Percentiles rank a stretch among this genome's conserved stretches.
Evolutionary conservation across 768 basidiomycete genomes (phyloP).

Genomic region (Boletellus ananiceps): DNA sequence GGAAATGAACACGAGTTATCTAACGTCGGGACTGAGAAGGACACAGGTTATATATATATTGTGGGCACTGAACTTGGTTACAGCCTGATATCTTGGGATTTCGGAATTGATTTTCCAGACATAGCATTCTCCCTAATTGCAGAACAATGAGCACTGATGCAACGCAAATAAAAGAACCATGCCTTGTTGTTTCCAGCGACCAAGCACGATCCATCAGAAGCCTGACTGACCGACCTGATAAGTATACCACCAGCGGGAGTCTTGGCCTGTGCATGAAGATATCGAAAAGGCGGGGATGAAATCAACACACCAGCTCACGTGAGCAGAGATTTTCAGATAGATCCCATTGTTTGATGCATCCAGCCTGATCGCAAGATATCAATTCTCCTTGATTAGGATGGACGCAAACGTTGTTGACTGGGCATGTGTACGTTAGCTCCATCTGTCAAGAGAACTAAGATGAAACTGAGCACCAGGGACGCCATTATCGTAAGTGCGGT

Average conservation of each 20-base stretch:
- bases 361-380: slow-evolving; percentile 96
- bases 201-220: slow-evolving; percentile 90
- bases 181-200: slow-evolving; percentile 98
- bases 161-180: slow-evolving; percentile 7
- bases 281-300: slow-evolving; percentile 12
- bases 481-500: slow-evolving; percentile 92
- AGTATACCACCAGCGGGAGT: slow-evolving; percentile 95
- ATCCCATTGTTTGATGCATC: slow-evolving; percentile 98
- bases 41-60: slow-evolving; percentile 90
- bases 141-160: slow-evolving; percentile 12
- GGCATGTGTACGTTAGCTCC: slow-evolving; percentile 12
- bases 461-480: slow-evolving; percentile 60
- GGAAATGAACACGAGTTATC: slow-evolving; percentile 44
- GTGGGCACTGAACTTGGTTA: slow-evolving; percentile 93
- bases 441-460: neutral
- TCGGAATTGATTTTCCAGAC: slow-evolving; percentile 93
- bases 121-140: slow-evolving; percentile 82
- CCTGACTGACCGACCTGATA: slow-evolving; percentile 90
- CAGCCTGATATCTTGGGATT: slow-evolving; percentile 85
- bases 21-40: slow-evolving; percentile 90
- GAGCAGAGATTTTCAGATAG: slow-evolving; percentile 93
- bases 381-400: slow-evolving; percentile 99
- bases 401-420: slow-evolving; percentile 94
- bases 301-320: slow-evolving; percentile 76
- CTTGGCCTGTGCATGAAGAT: slow-evolving; percentile 38